Percentiles rank a stretch among this genome's conserved stretches.
These are phyloP conservation scores for Glonium stellatum DNA, from an alignment of 495 filamentous ascomycete genomes.

Conservation along the genomic window DNA sequence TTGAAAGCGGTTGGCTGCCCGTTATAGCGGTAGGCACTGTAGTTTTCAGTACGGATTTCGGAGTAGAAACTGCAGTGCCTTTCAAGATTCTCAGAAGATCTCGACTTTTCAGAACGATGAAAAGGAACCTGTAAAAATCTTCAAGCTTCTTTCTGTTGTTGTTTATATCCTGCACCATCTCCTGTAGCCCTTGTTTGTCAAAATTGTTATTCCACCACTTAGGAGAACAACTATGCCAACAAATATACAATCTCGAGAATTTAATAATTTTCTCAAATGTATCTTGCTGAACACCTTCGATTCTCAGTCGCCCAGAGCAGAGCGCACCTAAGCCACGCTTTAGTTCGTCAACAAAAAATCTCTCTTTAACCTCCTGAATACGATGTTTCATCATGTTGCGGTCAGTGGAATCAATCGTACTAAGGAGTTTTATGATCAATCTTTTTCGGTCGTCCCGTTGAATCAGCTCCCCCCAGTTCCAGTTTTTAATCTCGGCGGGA, in stretches of 20 bases:
- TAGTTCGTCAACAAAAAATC: constrained; percentile 17
- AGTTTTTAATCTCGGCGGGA: constrained; percentile 7
- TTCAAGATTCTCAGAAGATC: too few relatives aligned
- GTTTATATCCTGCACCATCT: background rate
- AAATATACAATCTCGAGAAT: constrained; percentile 19
- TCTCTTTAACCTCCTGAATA: constrained; percentile 4
- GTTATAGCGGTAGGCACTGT: background rate
- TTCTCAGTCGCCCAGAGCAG: constrained; percentile 5
- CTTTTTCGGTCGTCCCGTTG: constrained; percentile 24
- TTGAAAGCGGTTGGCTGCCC: background rate
- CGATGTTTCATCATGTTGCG: constrained; percentile 7
- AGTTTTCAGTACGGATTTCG: too few relatives aligned
- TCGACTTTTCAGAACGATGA: background rate
- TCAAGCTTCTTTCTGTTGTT: background rate
- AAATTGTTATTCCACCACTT: background rate
- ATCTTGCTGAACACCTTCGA: constrained; percentile 7
- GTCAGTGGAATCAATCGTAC: constrained; percentile 6
- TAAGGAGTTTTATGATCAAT: constrained; percentile 31
- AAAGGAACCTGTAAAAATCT: background rate
- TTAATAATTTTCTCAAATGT: constrained; percentile 15
- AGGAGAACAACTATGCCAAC: constrained; percentile 10
- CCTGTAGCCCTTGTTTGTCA: background rate
- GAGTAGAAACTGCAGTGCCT: too few relatives aligned
- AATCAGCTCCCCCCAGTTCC: constrained; percentile 23
- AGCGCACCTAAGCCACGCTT: constrained; percentile 13